phyloP scores from a whole-genome alignment of 108 stramenopile species.

The Chaetoceros muelleri region DNA sequence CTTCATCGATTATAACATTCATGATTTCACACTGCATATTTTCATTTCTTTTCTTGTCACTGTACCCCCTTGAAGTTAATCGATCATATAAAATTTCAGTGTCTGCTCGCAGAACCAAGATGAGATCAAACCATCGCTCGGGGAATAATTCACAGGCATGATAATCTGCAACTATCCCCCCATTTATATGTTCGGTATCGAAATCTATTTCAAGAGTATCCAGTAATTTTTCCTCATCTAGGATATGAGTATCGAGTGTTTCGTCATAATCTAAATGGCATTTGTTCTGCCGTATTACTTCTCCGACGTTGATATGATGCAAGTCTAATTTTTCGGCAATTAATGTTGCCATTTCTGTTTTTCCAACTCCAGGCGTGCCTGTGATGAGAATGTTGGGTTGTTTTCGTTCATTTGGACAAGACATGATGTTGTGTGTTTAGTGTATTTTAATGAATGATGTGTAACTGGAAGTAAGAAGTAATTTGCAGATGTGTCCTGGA shows the following conservation, averaged over 20 bases:
- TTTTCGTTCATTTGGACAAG: conserved; percentile 12
- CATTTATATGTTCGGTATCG: conserved; percentile 47
- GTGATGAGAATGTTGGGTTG: conserved; percentile 87
- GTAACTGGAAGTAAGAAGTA: too few species aligned
- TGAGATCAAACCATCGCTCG: conserved; percentile 94
- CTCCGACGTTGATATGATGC: conserved; percentile 70
- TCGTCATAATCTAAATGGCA: conserved; percentile 84
- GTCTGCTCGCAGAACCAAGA: conserved; percentile 72
- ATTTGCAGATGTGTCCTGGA: neutral
- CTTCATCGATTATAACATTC: conserved; percentile 89
- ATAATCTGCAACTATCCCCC: conserved; percentile 85
- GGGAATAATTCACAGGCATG: conserved; percentile 91
- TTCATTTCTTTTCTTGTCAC: conserved; percentile 76
- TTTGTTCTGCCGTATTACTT: conserved; percentile 60
- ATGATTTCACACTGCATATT: conserved; percentile 94
- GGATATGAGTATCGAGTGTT: conserved; percentile 69
- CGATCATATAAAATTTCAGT: conserved; percentile 88
- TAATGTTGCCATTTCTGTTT: conserved; percentile 61
- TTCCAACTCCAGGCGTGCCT: conserved; percentile 89
- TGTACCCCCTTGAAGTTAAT: conserved; percentile 74
- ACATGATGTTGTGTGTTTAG: conserved; percentile 1
- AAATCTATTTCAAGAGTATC: conserved; percentile 71
- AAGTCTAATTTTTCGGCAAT: conserved; percentile 51
- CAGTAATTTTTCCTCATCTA: conserved; percentile 89
- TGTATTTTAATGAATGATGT: too few species aligned